Evolutionary conservation across 805 yeast species (phyloP), one percentile per base, ranked within the genome.

Genomic region (Candida chauliodis): DNA sequence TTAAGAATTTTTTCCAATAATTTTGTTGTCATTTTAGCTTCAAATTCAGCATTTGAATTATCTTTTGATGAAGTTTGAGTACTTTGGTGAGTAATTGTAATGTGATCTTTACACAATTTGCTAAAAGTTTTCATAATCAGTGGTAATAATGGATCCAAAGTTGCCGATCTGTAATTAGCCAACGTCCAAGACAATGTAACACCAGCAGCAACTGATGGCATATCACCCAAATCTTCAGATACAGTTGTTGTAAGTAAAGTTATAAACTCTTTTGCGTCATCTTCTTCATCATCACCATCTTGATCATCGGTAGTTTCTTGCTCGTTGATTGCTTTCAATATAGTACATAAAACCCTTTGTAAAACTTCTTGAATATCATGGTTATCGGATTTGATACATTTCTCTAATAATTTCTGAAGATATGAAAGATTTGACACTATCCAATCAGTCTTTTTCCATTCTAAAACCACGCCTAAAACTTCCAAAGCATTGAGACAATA

Each of bases 401-500:
- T 86, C 43, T 85, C 95, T 11, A 93, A 65, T 11, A 93, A 63
- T 40, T 75, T 76, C 46, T 84, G 90, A 22, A 95, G 71, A 23
- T 81, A 78, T 1, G 72, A 66, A 26, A 89, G 59, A 46, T 89
- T 84, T 2, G 78, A 75, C 29, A 84, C 63, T 37, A 93, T 82
- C 97, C 97, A 93, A 10, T 71, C 77, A 0, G 84, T 60, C 2
- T 79, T 58, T 59, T 85, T 85, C 74, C 88, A 85, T 46, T 81
- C 85, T 38, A 93, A 66, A 1, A 89, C 88, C 31, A 89, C 85
- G 8, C 83, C 81, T 31, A 93, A 69, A 0, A 93, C 97, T 56
- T 88, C 96, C 35, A 95, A 63, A 0, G 99, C 95, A 61, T 93
- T 95, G 51, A 90, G 67, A 49, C 95, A 85, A 49, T 84, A 83